phyloP scores from a whole-genome alignment of 257 asterid species.

The Solanum raphanifolium region DNA sequence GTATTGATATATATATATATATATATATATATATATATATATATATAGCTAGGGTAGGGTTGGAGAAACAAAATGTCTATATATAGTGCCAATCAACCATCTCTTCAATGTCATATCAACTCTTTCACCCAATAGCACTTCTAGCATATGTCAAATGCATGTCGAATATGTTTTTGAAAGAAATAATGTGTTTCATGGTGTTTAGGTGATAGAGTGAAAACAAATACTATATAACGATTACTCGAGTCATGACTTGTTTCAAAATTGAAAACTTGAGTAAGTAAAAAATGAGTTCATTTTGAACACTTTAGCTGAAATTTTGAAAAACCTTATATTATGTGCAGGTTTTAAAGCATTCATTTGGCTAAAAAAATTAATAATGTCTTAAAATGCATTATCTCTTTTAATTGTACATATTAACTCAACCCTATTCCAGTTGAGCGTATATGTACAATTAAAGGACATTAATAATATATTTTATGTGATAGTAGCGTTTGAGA shows the following conservation, averaged over 20 bases:
- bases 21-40: not conserved
- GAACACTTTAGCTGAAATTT: not conserved
- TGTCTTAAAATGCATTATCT: not conserved
- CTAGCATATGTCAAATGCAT: not conserved
- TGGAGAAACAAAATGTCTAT: conserved; percentile 3
- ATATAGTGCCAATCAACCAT: not conserved
- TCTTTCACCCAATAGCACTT: not conserved
- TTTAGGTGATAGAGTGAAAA: not conserved
- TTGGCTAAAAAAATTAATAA: not conserved
- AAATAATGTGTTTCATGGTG: not conserved
- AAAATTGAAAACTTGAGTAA: not conserved
- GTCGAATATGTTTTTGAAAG: not conserved
- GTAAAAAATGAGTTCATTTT: not conserved
- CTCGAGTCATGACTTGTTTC: not conserved
- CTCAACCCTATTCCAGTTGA: not conserved
- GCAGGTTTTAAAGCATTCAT: not conserved
- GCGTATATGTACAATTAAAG: not conserved
- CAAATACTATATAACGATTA: not conserved
- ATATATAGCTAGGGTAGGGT: not conserved
- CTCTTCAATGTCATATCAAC: not conserved
- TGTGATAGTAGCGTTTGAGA: not conserved
- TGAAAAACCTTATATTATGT: not conserved
- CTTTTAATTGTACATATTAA: not conserved
- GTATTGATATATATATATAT: not conserved
- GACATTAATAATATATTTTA: not conserved